Evolutionary conservation across 31 red algal species (phyloP), one percentile per base, ranked within the genome.

Genomic region (Endocladia muricata): DNA sequence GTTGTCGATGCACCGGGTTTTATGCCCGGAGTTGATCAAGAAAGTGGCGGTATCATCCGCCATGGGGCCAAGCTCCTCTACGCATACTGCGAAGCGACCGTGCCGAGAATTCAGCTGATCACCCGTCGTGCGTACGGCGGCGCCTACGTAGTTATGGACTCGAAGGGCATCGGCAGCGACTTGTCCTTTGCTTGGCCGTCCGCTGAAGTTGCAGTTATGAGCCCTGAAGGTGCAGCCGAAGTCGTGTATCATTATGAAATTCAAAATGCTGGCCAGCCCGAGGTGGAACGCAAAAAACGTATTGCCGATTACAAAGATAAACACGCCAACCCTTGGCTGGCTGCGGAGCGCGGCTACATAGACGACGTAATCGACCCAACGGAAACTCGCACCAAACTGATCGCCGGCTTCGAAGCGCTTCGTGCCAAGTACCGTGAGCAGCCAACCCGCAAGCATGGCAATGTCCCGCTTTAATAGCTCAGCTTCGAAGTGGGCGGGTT

Each of bases 41-140:
- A 93, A 70, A 58, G 78, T 37, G 49, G 38, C 11, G 90, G 90
- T 41, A 93, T 93, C 42, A 93, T 93, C 30, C 56, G 78, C 23
- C 90, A 93, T 59, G 90, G 90, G 36, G 85, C 90, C 31, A 93
- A 93, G 81, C 67, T 93, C 21, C 69, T 91, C n/a, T 93, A 85
- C 41, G 90, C 90, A 2, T 93, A 85, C 58, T 62, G 78, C 25
- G 90, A 93, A 40, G 90, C 90, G 34, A 93, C 85, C 13, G 82
- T 87, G 15, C 90, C 90, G 36, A 93, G 91, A 58, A 37, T 93
- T 29, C 86, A 35, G 1, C 32, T 93, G 21, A 93, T 93, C 44
- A 76, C 64, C n/a, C 85, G 90, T n/a, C 90, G 91, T 76, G 73
- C 86, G 25, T 93, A 86, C 52, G 90, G 90, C 57, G 90, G 90